Percentiles rank a stretch among this genome's conserved stretches.
These are phyloP conservation scores for Yamadazyma sp. DNA, from an alignment of 1,139 yeast species.

Conservation along the genomic window DNA sequence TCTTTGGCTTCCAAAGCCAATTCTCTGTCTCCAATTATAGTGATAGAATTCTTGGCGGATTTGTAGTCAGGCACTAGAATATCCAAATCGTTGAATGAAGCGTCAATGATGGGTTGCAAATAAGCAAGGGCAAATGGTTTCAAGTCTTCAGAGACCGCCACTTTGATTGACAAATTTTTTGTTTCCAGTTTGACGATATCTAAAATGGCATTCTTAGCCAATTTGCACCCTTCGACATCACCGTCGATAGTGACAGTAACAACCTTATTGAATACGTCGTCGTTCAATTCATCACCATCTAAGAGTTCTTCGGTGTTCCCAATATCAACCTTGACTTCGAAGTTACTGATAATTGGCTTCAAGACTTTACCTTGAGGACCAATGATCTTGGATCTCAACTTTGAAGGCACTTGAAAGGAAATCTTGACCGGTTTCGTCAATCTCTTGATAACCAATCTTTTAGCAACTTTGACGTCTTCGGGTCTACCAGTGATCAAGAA, in stretches of 20 bases:
- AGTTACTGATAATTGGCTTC: constrained; percentile 71
- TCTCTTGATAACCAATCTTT: constrained; percentile 72
- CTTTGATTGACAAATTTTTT: constrained; percentile 51
- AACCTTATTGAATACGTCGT: constrained; percentile 53
- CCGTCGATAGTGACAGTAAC: constrained; percentile 74
- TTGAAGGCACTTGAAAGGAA: constrained; percentile 70
- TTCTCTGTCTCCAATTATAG: constrained; percentile 66
- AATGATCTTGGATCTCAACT: constrained; percentile 76
- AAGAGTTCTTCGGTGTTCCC: constrained; percentile 45
- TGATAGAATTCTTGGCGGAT: constrained; percentile 27
- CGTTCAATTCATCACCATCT: constrained; percentile 27
- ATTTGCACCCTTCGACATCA: constrained; percentile 77
- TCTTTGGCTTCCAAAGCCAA: constrained; percentile 51
- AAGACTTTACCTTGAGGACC: constrained; percentile 87
- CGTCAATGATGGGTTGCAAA: constrained; percentile 23
- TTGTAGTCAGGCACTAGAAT: constrained; percentile 34
- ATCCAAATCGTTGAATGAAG: constrained; percentile 28
- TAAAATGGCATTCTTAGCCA: constrained; percentile 69
- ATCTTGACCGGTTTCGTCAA: constrained; percentile 73
- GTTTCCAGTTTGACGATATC: constrained; percentile 78
- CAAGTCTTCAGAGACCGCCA: constrained; percentile 47
- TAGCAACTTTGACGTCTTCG: constrained; percentile 67
- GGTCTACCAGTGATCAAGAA: constrained; percentile 81
- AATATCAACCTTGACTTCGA: constrained; percentile 77
- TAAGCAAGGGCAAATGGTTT: constrained; percentile 51